phyloP scores from a whole-genome alignment of 2,329 filamentous ascomycete species.

The Mycosphaerelloides madeirae region DNA sequence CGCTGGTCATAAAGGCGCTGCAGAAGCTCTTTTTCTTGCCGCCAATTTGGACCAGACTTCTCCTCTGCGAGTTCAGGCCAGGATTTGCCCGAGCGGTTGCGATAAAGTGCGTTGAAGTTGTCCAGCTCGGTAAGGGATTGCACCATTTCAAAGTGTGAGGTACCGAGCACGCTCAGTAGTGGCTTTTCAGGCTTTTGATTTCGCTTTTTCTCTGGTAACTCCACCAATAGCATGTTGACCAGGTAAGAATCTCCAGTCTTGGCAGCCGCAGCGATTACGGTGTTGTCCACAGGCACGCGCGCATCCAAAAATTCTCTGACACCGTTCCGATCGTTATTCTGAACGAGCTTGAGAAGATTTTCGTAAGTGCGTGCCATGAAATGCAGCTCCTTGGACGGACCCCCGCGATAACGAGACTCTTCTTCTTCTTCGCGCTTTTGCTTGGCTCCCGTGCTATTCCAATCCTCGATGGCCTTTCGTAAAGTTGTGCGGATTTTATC shows the following conservation, averaged over 20 bases:
- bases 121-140: conserved; percentile 42
- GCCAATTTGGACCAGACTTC: conserved; percentile 80
- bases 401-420: conserved; percentile 35
- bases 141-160: conserved; percentile 79
- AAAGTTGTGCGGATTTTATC: conserved; percentile 57
- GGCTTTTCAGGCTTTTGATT: conserved; percentile 76
- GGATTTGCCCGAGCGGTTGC: conserved; percentile 66
- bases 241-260: conserved; percentile 87
- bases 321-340: conserved; percentile 45
- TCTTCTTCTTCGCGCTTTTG: conserved; percentile 51
- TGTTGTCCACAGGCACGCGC: conserved; percentile 57
- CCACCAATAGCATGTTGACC: conserved; percentile 62
- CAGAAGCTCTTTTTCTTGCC: conserved; percentile 76
- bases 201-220: conserved; percentile 54
- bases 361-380: conserved; percentile 49
- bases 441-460: conserved; percentile 37
- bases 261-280: conserved; percentile 84
- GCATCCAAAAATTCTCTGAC: conserved; percentile 46
- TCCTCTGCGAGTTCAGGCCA: conserved; percentile 85
- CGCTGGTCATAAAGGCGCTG: conserved; percentile 66
- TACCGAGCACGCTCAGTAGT: conserved; percentile 89
- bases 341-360: conserved; percentile 45
- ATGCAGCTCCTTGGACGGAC: conserved; percentile 38
- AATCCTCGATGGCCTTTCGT: conserved; percentile 42
- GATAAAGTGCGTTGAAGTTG: conserved; percentile 75